A percentile compares a stretch with the other conserved stretches of the same genome.
Conservation (phyloP, 2,329 filamentous ascomycete genomes). For the Cytospora mali region DNA sequence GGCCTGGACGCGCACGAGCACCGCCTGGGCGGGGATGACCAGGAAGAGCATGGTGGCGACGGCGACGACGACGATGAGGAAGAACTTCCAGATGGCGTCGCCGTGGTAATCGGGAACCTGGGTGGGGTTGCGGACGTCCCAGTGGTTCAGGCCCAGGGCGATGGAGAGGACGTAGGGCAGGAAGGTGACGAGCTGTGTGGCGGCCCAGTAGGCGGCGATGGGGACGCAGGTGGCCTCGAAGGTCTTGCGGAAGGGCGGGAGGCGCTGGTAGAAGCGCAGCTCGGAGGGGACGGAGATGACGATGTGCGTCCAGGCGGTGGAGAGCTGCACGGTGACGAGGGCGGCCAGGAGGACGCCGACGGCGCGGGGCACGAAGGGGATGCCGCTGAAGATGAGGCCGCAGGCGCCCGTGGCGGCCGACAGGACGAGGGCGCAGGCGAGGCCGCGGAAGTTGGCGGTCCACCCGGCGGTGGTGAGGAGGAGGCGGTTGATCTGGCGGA, state of each 20-base stretch:
- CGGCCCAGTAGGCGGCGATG: slow-evolving; percentile 63
- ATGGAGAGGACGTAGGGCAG: slow-evolving; percentile 52
- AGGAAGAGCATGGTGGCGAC: slow-evolving; percentile 61
- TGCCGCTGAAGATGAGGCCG: slow-evolving; percentile 46
- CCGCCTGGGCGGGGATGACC: slow-evolving; percentile 74
- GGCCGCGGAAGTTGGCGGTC: slow-evolving; percentile 69
- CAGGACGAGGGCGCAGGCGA: slow-evolving; percentile 53
- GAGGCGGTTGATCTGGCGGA: slow-evolving; percentile 54
- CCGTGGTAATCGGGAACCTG: slow-evolving; percentile 42
- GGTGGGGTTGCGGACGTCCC: slow-evolving; percentile 42
- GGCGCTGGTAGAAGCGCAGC: slow-evolving; percentile 67
- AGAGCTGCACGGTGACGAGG: slow-evolving; percentile 66
- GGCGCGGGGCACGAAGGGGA: slow-evolving; percentile 44
- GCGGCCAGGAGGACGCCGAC: slow-evolving; percentile 59
- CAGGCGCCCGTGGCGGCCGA: slow-evolving; percentile 40
- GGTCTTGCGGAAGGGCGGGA: slow-evolving; percentile 65
- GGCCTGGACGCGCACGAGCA: slow-evolving; percentile 82
- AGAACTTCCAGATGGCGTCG: slow-evolving; percentile 48
- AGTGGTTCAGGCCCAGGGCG: slow-evolving; percentile 50
- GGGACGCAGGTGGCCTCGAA: slow-evolving; percentile 72
- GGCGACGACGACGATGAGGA: slow-evolving; percentile 48
- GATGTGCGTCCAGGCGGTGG: slow-evolving; percentile 82
- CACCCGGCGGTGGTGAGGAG: slow-evolving; percentile 67
- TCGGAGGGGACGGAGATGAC: slow-evolving; percentile 72
- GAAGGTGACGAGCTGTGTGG: slow-evolving; percentile 52